Percentiles rank a stretch among this genome's conserved stretches.
These are phyloP conservation scores for Aegilops umbellulata DNA, from an alignment of 176 grass and related monocot genomes.

Conservation along the genomic window DNA sequence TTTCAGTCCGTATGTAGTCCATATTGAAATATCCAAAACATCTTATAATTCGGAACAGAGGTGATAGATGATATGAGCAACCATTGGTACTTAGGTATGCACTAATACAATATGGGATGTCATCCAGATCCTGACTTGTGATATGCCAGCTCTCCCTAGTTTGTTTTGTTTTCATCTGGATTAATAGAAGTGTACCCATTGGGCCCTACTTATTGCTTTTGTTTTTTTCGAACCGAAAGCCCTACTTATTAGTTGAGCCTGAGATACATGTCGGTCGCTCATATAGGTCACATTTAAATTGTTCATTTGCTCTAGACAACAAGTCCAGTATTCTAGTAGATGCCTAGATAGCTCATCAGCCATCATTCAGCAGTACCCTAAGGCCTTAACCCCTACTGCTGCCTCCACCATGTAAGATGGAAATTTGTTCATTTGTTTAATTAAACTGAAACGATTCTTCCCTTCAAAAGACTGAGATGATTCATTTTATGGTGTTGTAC, in stretches of 20 bases:
- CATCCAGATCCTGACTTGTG: background rate
- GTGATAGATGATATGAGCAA: background rate
- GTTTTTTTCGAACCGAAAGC: too few species aligned
- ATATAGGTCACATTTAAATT: background rate
- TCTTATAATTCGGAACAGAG: too few species aligned
- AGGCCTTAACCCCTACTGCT: background rate
- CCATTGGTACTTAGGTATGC: background rate
- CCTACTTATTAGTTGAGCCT: too few species aligned
- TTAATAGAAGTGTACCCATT: background rate
- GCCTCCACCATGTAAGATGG: background rate
- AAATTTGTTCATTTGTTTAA: constrained; percentile 2
- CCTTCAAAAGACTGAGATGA: background rate
- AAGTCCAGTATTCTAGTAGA: background rate
- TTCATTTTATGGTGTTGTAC: constrained; percentile 33
- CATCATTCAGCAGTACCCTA: background rate
- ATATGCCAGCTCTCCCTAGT: background rate
- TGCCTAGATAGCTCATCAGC: background rate
- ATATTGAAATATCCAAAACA: too few species aligned
- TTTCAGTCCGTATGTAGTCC: too few species aligned
- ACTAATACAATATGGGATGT: constrained; percentile 5
- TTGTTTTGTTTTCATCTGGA: constrained; percentile 3
- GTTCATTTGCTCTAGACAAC: background rate
- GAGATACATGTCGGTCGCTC: too few species aligned
- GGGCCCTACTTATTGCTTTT: background rate
- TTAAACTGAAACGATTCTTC: background rate